These are phyloP conservation scores for Phascolomyces articulosus DNA, from an alignment of 371 early-diverging fungal genomes.

Conservation along the genomic window DNA sequence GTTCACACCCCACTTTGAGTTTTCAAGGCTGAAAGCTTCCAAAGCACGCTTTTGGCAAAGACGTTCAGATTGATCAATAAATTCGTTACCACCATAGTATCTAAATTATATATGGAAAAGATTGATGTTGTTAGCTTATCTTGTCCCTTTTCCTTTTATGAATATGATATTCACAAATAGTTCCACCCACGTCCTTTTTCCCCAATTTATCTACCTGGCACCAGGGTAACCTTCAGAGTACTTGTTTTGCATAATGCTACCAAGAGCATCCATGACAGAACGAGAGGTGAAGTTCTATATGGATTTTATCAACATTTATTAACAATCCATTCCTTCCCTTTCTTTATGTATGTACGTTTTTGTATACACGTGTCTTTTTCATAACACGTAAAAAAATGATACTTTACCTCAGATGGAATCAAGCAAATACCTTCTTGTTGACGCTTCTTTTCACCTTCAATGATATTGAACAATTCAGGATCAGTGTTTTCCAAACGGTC, in stretches of 20 bases:
- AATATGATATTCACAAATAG: too few species aligned
- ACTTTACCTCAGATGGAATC: constrained; percentile 94
- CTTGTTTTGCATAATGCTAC: constrained; percentile 99
- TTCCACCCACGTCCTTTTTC: too few species aligned
- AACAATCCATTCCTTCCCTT: background rate
- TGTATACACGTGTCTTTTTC: background rate
- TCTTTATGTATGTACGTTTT: background rate
- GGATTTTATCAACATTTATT: background rate
- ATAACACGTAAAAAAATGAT: background rate
- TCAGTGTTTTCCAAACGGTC: constrained; percentile 75
- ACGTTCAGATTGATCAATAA: constrained; percentile 95
- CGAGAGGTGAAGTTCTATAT: constrained; percentile 96
- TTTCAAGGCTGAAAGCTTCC: constrained; percentile 88
- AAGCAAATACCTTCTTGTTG: constrained; percentile 94
- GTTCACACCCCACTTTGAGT: constrained; percentile 98
- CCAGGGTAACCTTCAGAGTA: constrained; percentile 99
- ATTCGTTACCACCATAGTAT: constrained; percentile 99
- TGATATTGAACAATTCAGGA: constrained; percentile 93
- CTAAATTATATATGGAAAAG: constrained; percentile 24
- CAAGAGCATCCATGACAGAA: constrained; percentile 96
- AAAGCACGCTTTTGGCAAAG: constrained; percentile 97
- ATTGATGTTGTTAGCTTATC: too few species aligned
- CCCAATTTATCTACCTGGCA: constrained; percentile 63
- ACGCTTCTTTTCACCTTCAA: constrained; percentile 95
- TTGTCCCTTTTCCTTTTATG: background rate